Evolutionary conservation across 192 early-diverging fungal species (phyloP), one percentile per base, ranked within the genome.

Genomic region (Obelidium mucronatum): DNA sequence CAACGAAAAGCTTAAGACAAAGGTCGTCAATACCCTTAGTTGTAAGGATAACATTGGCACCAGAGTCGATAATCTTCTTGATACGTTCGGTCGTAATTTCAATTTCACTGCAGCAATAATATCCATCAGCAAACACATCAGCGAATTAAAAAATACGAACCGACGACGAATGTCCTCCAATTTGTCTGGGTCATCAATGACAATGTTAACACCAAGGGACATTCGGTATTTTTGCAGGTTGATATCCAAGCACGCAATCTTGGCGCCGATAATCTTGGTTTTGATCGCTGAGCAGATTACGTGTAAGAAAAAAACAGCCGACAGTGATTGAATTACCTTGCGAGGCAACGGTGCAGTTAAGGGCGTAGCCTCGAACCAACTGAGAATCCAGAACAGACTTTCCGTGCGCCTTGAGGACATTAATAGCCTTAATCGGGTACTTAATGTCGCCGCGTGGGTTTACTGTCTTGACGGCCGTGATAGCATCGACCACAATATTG

Each of bases 21-120:
- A 98, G 85, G 67, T 99, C 98, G 85, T 99, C 98, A 79, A 99
- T 97, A 65, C 98, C 98, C 80, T 98, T 97, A 39, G 98, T 99
- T 48, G 97, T 99, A 68, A 99, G 83, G 53, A 99, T 89, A 33
- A 98, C 98, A 75, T 97, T 99, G 52, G 96, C 97, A 30, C 98
- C 98, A 8, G 98, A 91, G 31, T 83, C 92, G 35, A 99, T 83
- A 78, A 99, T 96, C 85, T 98, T 97, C 75, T 95, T 86, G 67
- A 96, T 96, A 36, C 96, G 89, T 81, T 99, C 98, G 31, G 94
- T 91, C 0, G 98, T 98, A 67, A 99, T 98, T 61, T 94, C 95
- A 67, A 93, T 92, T 82, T 98, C 98, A 68, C 97, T 95, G 73
- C 79, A 73, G 19, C 17, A 78, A 75, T 19, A 65, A 24, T 63